phyloP scores from a whole-genome alignment of 345 rosid species.

The Chamaenerion angustifolium region DNA sequence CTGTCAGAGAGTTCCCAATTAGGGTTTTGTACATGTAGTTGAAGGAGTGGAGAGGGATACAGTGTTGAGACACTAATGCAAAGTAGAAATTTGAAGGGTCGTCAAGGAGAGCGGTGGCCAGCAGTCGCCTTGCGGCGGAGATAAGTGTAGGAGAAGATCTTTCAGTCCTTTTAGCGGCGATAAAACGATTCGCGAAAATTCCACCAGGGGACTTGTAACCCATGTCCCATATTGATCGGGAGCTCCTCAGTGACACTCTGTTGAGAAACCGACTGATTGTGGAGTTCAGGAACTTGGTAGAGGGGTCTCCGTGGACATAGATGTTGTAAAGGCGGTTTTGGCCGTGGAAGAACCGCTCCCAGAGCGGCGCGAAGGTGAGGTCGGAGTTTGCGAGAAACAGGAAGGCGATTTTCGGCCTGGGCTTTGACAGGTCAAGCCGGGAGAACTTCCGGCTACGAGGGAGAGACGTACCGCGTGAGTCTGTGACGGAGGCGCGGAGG shows the following conservation, averaged over 20 bases:
- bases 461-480: slow-evolving; percentile 3
- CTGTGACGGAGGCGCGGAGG: slow-evolving; percentile 26
- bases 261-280: too few relatives aligned
- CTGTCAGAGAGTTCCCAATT: slow-evolving; percentile 21
- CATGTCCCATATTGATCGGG: slow-evolving; percentile 3
- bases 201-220: slow-evolving; percentile 9
- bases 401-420: slow-evolving; percentile 71
- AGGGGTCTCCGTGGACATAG: slow-evolving; percentile 76
- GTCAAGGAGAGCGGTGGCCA: slow-evolving; percentile 65
- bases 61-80: slow-evolving; percentile 65
- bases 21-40: slow-evolving; percentile 41
- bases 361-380: slow-evolving; percentile 59
- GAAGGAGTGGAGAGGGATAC: slow-evolving; percentile 81
- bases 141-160: slow-evolving; percentile 61
- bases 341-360: slow-evolving; percentile 63
- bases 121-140: slow-evolving; percentile 65
- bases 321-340: slow-evolving; percentile 41
- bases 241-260: too few relatives aligned
- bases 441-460: slow-evolving; percentile 12
- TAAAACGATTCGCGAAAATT: slow-evolving; percentile 30
- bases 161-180: slow-evolving; percentile 44
- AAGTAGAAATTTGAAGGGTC: slow-evolving; percentile 73
- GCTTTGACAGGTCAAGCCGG: slow-evolving; percentile 18
- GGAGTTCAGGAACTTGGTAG: slow-evolving; percentile 11
- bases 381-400: slow-evolving; percentile 84